Evolutionary conservation across 768 basidiomycete species (phyloP), one percentile per base, ranked within the genome.

Genomic region (Tylopilus sp.): DNA sequence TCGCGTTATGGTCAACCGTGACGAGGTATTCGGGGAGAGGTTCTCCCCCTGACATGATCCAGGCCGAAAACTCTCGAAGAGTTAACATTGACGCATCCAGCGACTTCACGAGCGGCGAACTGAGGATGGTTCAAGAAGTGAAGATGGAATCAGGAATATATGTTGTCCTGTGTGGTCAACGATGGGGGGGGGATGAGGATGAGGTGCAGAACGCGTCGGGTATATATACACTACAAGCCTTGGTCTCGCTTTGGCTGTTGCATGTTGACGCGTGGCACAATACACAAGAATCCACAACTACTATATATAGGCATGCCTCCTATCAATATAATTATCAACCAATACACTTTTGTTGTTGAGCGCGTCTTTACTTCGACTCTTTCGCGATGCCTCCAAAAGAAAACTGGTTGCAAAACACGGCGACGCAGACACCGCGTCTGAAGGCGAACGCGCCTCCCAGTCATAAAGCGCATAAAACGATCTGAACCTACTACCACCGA

Each of bases 31-130:
- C 84, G 5, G 71, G 74, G 11, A 87, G 59, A 11, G 66, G 60
- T 49, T 72, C 57, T 5, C 76, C 79, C 28, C 80, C 76, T 36
- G 74, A 77, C 31, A 73, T 71, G 47, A 89, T 81, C 82, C 86
- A 88, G 21, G 86, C 85, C 13, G 83, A 83, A 67, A 86, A 87
- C 6, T 76, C 80, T 17, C 78, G 76, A 64, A 79, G 77, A 0
- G 74, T 74, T 52, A 83, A 74, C 78, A 81, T 81, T 8, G 47
- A 26, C 4, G 8, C 10, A 12, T 39, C 38, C 6, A n/a, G n/a
- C n/a, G n/a, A n/a, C n/a, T n/a, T n/a, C 10, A 15, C 3, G 17
- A 35, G 35, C 6, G 12, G 35, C 17, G 17, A 39, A 20, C 39
- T 10, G 15, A 31, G 23, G 21, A 22, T 33, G n/a, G 22, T 45